Conservation (phyloP, 345 rosid genomes). For the Eucalyptus victrix region DNA sequence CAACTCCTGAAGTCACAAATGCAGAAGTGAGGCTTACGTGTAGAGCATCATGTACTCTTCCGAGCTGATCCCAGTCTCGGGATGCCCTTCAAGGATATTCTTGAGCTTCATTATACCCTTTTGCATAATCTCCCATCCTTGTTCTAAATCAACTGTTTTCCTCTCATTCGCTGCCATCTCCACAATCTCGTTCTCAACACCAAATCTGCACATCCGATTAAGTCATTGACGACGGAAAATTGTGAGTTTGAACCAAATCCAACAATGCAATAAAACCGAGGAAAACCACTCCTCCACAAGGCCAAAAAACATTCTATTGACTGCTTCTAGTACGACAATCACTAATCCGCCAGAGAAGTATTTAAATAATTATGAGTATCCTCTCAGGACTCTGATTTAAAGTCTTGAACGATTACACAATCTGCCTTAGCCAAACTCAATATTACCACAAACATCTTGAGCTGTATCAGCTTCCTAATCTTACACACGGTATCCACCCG, state of each 20-base stretch:
- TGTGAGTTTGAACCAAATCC: neutral
- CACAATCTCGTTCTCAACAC: neutral
- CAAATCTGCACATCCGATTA: neutral
- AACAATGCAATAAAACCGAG: neutral
- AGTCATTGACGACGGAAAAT: neutral
- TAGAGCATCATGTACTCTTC: conserved; percentile 87
- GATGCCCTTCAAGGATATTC: conserved; percentile 60
- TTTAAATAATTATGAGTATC: neutral
- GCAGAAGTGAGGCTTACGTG: conserved; percentile 30
- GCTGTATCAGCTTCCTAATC: neutral
- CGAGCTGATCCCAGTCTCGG: conserved; percentile 46
- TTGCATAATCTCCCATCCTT: conserved; percentile 80
- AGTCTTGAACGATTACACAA: neutral
- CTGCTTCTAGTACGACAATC: neutral
- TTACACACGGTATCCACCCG: neutral
- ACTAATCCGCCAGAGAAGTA: neutral
- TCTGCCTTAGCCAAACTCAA: neutral
- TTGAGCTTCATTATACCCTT: conserved; percentile 69
- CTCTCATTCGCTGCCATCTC: conserved; percentile 16
- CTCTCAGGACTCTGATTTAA: neutral
- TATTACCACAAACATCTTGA: neutral
- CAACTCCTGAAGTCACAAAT: neutral
- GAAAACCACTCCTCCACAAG: neutral
- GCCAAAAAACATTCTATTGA: neutral
- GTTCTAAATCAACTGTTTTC: conserved; percentile 47